A percentile compares a stretch with the other conserved stretches of the same genome.
These are phyloP conservation scores for Cicer judaicum DNA, from an alignment of 306 rosid genomes.

Conservation along the genomic window DNA sequence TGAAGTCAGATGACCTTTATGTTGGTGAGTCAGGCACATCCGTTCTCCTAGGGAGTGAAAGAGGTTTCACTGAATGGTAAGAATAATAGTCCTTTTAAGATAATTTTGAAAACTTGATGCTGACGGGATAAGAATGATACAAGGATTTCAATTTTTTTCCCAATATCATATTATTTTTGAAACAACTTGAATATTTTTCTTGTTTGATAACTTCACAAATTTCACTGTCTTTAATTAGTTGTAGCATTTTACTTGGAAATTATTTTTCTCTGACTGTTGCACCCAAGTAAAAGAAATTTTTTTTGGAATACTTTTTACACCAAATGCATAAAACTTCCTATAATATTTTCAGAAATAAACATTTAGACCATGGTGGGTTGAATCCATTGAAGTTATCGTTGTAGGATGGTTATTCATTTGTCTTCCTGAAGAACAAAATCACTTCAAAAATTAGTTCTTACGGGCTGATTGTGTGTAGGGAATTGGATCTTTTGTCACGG, in stretches of 20 bases:
- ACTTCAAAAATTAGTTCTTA: slow-evolving; percentile 40
- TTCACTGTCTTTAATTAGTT: background rate
- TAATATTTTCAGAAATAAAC: background rate
- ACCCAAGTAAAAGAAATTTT: background rate
- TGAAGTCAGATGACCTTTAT: slow-evolving; percentile 66
- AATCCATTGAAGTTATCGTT: background rate
- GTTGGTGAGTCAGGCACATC: slow-evolving; percentile 71
- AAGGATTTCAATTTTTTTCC: no score
- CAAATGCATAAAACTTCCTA: background rate
- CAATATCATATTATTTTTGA: no score
- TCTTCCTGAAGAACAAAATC: slow-evolving; percentile 7
- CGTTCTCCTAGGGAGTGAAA: slow-evolving; percentile 75
- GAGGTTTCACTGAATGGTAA: slow-evolving; percentile 94
- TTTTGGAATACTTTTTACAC: background rate
- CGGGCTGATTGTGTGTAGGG: slow-evolving; percentile 62
- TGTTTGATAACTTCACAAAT: background rate
- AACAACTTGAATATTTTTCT: no score
- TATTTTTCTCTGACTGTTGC: slow-evolving; percentile 2
- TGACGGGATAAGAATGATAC: background rate
- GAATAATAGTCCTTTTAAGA: slow-evolving; percentile 34
- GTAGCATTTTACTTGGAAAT: slow-evolving; percentile 17
- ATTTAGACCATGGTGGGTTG: background rate
- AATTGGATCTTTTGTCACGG: slow-evolving; percentile 84
- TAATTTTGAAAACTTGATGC: slow-evolving; percentile 14
- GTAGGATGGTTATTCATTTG: slow-evolving; percentile 20